These are phyloP conservation scores for Areca catechu DNA, from an alignment of 176 grass and related monocot genomes.

Conservation along the genomic window DNA sequence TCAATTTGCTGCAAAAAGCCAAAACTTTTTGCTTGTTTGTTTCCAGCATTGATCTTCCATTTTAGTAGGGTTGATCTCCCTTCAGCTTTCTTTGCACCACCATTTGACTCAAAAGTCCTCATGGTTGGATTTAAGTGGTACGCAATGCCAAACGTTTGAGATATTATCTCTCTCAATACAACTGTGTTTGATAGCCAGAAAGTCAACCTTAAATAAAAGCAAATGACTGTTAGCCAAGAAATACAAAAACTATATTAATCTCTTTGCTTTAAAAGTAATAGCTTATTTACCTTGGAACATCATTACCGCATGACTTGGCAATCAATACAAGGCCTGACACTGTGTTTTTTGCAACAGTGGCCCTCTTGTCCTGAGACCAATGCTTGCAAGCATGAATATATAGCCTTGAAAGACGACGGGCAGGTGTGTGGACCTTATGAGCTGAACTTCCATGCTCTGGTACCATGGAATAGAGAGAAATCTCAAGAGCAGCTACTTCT, in stretches of 20 bases:
- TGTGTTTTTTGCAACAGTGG: constrained; percentile 52
- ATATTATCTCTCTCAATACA: constrained; percentile 74
- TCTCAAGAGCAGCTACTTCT: constrained; percentile 79
- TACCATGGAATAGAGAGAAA: constrained; percentile 65
- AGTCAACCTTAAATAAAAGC: constrained; percentile 63
- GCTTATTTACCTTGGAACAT: constrained; percentile 69
- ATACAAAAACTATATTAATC: not conserved
- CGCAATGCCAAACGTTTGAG: constrained; percentile 47
- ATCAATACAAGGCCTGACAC: constrained; percentile 70
- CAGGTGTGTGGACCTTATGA: constrained; percentile 82
- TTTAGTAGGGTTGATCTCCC: constrained; percentile 17
- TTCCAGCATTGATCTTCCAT: constrained; percentile 34
- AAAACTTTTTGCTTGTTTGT: constrained; percentile 32
- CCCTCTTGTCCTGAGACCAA: constrained; percentile 56
- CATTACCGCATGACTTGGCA: constrained; percentile 74
- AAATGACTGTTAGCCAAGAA: constrained; percentile 7
- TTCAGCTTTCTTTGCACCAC: constrained; percentile 28
- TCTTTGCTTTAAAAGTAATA: not conserved
- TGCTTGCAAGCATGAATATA: constrained; percentile 79
- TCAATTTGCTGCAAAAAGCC: constrained; percentile 33
- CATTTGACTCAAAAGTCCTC: constrained; percentile 25
- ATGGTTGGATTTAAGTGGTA: constrained; percentile 25
- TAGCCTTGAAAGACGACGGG: constrained; percentile 63
- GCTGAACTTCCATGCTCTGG: constrained; percentile 76
- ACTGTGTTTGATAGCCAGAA: constrained; percentile 92